phyloP scores from a whole-genome alignment of 495 filamentous ascomycete genomes.

The Melanomma pulvis-pyrius region DNA sequence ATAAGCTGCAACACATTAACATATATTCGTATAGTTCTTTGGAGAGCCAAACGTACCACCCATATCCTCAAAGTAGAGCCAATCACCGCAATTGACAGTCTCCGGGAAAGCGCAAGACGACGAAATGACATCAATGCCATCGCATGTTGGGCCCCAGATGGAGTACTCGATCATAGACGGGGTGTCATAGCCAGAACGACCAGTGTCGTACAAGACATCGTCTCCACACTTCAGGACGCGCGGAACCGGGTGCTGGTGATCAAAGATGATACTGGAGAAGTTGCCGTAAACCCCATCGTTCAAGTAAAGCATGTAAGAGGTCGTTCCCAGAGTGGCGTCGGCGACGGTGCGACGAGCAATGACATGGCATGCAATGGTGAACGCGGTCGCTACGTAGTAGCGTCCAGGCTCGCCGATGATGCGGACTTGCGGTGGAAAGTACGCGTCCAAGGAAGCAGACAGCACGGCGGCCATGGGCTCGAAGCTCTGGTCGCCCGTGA shows the following conservation, averaged over 20 bases:
- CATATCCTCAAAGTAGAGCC: constrained; percentile 99
- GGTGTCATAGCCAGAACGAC: constrained; percentile 36
- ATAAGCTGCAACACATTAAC: constrained; percentile 62
- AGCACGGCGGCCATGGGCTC: constrained; percentile 86
- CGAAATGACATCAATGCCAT: constrained; percentile 92
- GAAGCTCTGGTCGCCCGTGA: constrained; percentile 83
- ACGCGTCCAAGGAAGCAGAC: constrained; percentile 75
- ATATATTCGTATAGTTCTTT: constrained; percentile 19
- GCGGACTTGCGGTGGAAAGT: constrained; percentile 82
- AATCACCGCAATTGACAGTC: constrained; percentile 85
- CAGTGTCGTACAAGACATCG: constrained; percentile 47
- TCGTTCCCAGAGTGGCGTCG: constrained; percentile 57
- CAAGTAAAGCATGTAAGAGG: constrained; percentile 91
- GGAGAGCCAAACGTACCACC: constrained; percentile 51
- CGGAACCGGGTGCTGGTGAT: constrained; percentile 89
- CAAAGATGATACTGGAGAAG: constrained; percentile 98
- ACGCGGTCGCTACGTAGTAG: constrained; percentile 91
- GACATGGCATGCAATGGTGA: constrained; percentile 89
- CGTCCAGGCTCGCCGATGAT: constrained; percentile 96
- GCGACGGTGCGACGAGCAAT: constrained; percentile 91
- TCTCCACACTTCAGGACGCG: constrained; percentile 70
- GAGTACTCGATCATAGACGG: constrained; percentile 66
- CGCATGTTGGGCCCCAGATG: constrained; percentile 97
- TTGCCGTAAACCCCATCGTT: constrained; percentile 98
- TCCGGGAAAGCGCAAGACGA: constrained; percentile 72